Evolutionary conservation across 176 grass and related monocot genomes (phyloP), one percentile per base, ranked within the genome.

Genomic region (Eleusine indica): DNA sequence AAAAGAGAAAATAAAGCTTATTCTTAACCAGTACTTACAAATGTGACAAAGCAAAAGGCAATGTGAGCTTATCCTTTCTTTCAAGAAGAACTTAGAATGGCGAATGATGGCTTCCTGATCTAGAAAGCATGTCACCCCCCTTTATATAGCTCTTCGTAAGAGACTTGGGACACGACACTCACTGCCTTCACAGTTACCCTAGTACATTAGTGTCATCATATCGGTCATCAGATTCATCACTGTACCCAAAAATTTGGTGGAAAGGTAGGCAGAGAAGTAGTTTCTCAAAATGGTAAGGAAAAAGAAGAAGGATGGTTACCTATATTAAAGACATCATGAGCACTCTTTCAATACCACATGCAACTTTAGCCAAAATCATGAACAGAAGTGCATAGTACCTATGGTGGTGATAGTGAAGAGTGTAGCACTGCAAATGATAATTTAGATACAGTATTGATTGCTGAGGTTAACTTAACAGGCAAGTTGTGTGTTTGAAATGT

Each of bases 211-310:
- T 54, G 17, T 54, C 16, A 19, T 54, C 52, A 54, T 4, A 54
- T 32, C 49, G 35, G 8, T 46, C 80, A 46, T 13, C 44, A 58
- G n/a, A 63, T 16, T 51, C 74, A 14, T 3, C 57, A 60, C 21
- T 41, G 74, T 39, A 54, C 52, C 2, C 19, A 7, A 60, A 60
- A 60, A n/a, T 57, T 88, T 18, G 39, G 4, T 57, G 37, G 58
- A 83, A 83, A 88, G 57, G 60, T 83, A 73, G 67, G 80, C 80
- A 88, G 37, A 35, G 13, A 70, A 83, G 67, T 79, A 66, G 28
- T 66, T 63, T 66, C 42, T 79, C 28, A 37, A 49, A 79, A 66
- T 21, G 42, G 0, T 12, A 47, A 12, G 51, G 51, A 39, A 51
- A 66, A 66, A 65, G 3, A 63, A 78, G 1, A 48, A 66, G 38